These are phyloP conservation scores for Taiwanofungus camphoratus DNA, from an alignment of 1,284 basidiomycete genomes.

Conservation along the genomic window DNA sequence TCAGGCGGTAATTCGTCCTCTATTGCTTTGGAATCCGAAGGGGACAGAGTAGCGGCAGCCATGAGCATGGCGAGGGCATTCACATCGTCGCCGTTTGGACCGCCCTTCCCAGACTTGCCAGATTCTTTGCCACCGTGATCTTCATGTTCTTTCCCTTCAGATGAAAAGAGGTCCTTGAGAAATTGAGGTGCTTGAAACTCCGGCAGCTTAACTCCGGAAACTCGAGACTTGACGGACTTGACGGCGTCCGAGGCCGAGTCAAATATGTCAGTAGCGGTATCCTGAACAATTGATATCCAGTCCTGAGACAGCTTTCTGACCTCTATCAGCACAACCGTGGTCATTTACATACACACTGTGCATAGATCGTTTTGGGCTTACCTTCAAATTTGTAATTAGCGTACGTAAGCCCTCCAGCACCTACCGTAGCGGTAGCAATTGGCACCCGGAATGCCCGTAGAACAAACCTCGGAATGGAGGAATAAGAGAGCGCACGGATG, in stretches of 20 bases:
- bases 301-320: slow-evolving; percentile 60
- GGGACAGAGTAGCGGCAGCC: slow-evolving; percentile 69
- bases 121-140: slow-evolving; percentile 24
- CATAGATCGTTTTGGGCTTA: slow-evolving; percentile 33
- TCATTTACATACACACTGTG: not conserved
- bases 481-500: slow-evolving; percentile 75
- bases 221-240: slow-evolving; percentile 50
- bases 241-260: slow-evolving; percentile 62
- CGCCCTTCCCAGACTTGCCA: slow-evolving; percentile 30
- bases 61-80: slow-evolving; percentile 67
- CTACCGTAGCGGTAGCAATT: slow-evolving; percentile 78
- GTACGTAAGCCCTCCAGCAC: slow-evolving; percentile 86
- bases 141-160: slow-evolving; percentile 27
- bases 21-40: slow-evolving; percentile 49
- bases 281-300: slow-evolving; percentile 63
- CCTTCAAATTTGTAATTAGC: slow-evolving; percentile 94
- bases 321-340: slow-evolving; percentile 36
- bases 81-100: slow-evolving; percentile 48
- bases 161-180: slow-evolving; percentile 60
- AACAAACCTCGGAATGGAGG: slow-evolving; percentile 78
- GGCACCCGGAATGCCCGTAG: slow-evolving; percentile 82
- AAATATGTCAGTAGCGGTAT: slow-evolving; percentile 60
- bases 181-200: slow-evolving; percentile 67
- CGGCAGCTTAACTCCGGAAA: slow-evolving; percentile 61
- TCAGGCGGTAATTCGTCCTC: slow-evolving; percentile 32